Evolutionary conservation across 2,329 filamentous ascomycete genomes (phyloP), one percentile per base, ranked within the genome.

Genomic region (Niveomyces coronatus): DNA sequence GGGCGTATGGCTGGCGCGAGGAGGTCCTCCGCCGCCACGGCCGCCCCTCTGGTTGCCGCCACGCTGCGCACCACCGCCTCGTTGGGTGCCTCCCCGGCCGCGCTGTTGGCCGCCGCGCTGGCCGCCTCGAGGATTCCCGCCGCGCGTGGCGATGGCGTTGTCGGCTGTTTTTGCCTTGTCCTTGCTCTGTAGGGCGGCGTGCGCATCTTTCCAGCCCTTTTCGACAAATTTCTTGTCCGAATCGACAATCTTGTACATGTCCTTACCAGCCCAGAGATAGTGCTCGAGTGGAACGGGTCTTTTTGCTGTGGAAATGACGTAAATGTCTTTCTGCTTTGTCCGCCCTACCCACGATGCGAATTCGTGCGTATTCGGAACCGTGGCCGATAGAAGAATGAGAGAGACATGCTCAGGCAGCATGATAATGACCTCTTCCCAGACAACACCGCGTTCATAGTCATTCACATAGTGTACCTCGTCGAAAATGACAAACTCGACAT

Each of bases 391-490:
- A 2, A 96, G 67, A 48, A 98, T 98, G 16, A 98, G 71, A 2
- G 91, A 94, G 27, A 98, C 86, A 61, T 98, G 91, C 56, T 94
- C 88, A 0, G 91, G 91, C 39, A 98, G 71, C 91, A 98, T 96
- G 53, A 98, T 98, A 53, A 98, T 98, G 51, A 98, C 91, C 61
- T 98, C 91, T 60, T 98, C 91, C 91, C 91, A 98, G 0, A 98
- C 91, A 5, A 98, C 91, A 53, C 91, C 91, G 61, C 91, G 76
- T 58, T 96, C 91, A 18, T 83, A 73, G 56, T 98, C 91, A 54
- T 96, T 98, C 47, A 98, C 89, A 55, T 98, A 98, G 61, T 98
- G 91, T 2, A 98, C 91, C 60, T 98, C 91, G 52, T 98, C 91
- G 45, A 98, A 98, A 34, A 98, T 95, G 49, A 98, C 91, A 56